Conservation (phyloP, 2,329 filamentous ascomycete species). For the Trichoderma endophyticum region DNA sequence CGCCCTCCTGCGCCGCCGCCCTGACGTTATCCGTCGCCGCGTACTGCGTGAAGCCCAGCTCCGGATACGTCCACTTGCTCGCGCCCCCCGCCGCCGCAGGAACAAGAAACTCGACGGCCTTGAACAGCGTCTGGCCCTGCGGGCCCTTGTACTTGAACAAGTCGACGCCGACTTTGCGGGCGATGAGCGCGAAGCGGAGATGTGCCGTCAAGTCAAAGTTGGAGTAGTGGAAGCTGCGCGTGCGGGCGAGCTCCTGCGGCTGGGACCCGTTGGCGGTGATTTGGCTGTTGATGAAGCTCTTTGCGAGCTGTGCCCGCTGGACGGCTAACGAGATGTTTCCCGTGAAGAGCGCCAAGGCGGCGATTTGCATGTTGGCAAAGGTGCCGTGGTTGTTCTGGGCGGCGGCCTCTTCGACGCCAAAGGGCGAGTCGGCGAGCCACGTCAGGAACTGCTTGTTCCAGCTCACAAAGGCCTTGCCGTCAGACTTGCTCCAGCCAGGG, state of each 20-base stretch:
- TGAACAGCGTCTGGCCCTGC: conserved; percentile 24
- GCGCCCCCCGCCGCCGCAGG: conserved; percentile 24
- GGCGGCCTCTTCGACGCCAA: conserved; percentile 23
- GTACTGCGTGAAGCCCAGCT: conserved; percentile 25
- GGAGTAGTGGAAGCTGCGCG: conserved; percentile 30
- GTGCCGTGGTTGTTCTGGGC: conserved; percentile 29
- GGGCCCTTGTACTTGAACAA: conserved; percentile 25
- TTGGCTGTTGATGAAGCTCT: conserved; percentile 22
- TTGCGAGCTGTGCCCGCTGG: background rate
- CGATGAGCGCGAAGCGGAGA: conserved; percentile 23
- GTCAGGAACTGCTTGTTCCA: conserved; percentile 27
- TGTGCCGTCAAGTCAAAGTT: conserved; percentile 26
- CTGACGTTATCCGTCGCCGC: conserved; percentile 28
- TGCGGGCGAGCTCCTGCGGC: conserved; percentile 28
- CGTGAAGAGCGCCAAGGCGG: conserved; percentile 26
- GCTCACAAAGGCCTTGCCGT: conserved; percentile 20
- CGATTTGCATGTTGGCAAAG: conserved; percentile 26
- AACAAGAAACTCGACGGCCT: conserved; percentile 26
- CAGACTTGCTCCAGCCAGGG: conserved; percentile 23
- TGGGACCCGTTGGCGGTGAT: conserved; percentile 25
- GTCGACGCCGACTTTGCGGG: conserved; percentile 24
- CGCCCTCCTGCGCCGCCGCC: conserved; percentile 25
- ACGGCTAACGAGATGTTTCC: conserved; percentile 22
- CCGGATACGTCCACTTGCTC: conserved; percentile 24
- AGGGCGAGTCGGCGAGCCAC: conserved; percentile 27